These are phyloP conservation scores for Neolentinus lepideus DNA, from an alignment of 1,284 basidiomycete genomes.

Conservation along the genomic window DNA sequence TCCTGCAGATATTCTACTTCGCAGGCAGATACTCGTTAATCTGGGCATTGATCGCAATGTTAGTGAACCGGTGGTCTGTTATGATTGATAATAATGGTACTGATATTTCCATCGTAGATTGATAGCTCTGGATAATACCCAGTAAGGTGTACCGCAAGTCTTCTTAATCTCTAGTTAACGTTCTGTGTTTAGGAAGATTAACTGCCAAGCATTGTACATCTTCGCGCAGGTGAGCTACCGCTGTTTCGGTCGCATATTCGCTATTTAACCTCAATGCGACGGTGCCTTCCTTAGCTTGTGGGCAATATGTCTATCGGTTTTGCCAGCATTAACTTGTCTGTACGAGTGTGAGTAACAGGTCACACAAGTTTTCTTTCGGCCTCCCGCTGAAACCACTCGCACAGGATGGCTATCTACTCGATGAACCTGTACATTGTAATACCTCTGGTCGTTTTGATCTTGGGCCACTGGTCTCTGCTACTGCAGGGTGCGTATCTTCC, in stretches of 20 bases:
- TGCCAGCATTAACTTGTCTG: not conserved
- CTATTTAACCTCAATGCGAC: too few relatives aligned
- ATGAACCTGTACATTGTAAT: slow-evolving; percentile 50
- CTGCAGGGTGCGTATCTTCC: slow-evolving; percentile 46
- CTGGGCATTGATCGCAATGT: slow-evolving; percentile 2
- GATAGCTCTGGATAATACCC: slow-evolving; percentile 1
- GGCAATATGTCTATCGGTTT: not conserved
- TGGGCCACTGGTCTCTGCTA: slow-evolving; percentile 72
- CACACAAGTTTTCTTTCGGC: not conserved
- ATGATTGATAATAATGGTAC: not conserved
- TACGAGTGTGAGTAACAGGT: not conserved
- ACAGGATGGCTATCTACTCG: slow-evolving; percentile 65
- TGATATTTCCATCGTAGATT: not conserved
- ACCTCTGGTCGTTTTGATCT: slow-evolving; percentile 49
- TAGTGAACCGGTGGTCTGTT: not conserved
- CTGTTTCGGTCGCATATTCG: too few relatives aligned
- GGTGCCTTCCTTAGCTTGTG: not conserved
- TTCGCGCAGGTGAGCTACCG: not conserved
- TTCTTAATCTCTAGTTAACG: not conserved
- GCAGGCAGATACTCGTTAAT: slow-evolving; percentile 5
- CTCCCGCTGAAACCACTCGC: not conserved
- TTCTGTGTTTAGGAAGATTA: not conserved
- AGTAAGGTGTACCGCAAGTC: not conserved
- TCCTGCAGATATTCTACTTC: slow-evolving; percentile 62
- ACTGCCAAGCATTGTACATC: slow-evolving; percentile 4